A percentile compares a stretch with the other conserved stretches of the same genome.
Conservation (phyloP, 106 monocot genomes). For the Dendrobium chrysotoxum region DNA sequence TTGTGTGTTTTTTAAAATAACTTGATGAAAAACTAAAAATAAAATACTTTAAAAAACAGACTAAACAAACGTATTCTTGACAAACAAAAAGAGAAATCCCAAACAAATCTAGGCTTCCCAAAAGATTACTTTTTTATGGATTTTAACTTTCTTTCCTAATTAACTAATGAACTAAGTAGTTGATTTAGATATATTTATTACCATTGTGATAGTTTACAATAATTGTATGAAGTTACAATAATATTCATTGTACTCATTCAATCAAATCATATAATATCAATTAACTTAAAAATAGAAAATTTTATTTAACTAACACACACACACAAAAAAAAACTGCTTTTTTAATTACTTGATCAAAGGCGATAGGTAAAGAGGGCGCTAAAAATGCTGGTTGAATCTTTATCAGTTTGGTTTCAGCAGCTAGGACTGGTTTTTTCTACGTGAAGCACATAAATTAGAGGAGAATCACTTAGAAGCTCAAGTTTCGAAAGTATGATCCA, state of each 20-base stretch:
- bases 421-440: slow-evolving; percentile 89
- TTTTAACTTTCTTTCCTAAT: too few relatives aligned
- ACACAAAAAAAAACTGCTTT: neutral
- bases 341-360: neutral
- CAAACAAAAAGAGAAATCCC: too few relatives aligned
- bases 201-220: neutral
- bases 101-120: too few relatives aligned
- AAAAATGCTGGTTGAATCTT: slow-evolving; percentile 70
- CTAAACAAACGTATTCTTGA: too few relatives aligned
- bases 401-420: slow-evolving; percentile 75
- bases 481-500: slow-evolving; percentile 93
- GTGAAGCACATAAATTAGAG: slow-evolving; percentile 77
- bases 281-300: too few relatives aligned
- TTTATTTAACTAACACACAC: too few relatives aligned
- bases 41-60: too few relatives aligned
- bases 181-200: too few relatives aligned
- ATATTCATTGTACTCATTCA: neutral
- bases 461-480: slow-evolving; percentile 69
- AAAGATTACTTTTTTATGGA: too few relatives aligned
- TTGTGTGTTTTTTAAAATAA: too few relatives aligned
- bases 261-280: neutral
- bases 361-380: slow-evolving; percentile 15
- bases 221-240: neutral
- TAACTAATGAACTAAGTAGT: too few relatives aligned
- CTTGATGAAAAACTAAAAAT: too few relatives aligned